A percentile compares a stretch with the other conserved stretches of the same genome.
Conservation (phyloP, 2,329 filamentous ascomycete species). For the Aspergillus latus region DNA sequence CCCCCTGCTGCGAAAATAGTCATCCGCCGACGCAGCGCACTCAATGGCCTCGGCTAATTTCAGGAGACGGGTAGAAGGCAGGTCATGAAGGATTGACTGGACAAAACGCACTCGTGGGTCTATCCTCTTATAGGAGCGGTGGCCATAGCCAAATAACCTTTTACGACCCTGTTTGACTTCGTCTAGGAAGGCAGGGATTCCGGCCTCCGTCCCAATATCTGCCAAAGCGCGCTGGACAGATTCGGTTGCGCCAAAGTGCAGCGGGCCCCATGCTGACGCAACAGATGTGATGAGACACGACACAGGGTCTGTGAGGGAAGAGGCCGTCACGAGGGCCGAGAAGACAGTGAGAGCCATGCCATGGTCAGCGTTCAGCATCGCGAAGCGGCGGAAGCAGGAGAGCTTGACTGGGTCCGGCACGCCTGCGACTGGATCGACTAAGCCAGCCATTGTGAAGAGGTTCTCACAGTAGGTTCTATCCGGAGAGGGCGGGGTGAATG, state of each 20-base stretch:
- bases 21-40: constrained; percentile 24
- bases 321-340: constrained; percentile 57
- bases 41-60: constrained; percentile 32
- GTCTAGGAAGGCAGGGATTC: constrained; percentile 29
- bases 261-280: constrained; percentile 57
- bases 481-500: constrained; percentile 26
- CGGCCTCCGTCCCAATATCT: constrained; percentile 27
- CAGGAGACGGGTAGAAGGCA: constrained; percentile 18
- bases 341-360: constrained; percentile 61
- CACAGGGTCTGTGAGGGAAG: constrained; percentile 57
- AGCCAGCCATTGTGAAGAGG: constrained; percentile 55
- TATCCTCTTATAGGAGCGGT: constrained; percentile 32
- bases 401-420: constrained; percentile 48
- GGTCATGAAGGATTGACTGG: constrained; percentile 25
- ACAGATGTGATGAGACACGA: constrained; percentile 53
- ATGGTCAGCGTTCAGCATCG: constrained; percentile 59
- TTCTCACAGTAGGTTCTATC: constrained; percentile 57
- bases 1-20: constrained; percentile 29
- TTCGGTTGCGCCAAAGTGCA: constrained; percentile 61
- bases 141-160: constrained; percentile 34
- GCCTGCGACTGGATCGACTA: constrained; percentile 51
- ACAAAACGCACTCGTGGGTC: constrained; percentile 32
- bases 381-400: constrained; percentile 54
- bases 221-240: constrained; percentile 50
- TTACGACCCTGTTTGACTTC: constrained; percentile 28